These are phyloP conservation scores for Pseudoscleropodium purum DNA, from an alignment of 225 moss, liverwort and hornwort species.

Conservation along the genomic window DNA sequence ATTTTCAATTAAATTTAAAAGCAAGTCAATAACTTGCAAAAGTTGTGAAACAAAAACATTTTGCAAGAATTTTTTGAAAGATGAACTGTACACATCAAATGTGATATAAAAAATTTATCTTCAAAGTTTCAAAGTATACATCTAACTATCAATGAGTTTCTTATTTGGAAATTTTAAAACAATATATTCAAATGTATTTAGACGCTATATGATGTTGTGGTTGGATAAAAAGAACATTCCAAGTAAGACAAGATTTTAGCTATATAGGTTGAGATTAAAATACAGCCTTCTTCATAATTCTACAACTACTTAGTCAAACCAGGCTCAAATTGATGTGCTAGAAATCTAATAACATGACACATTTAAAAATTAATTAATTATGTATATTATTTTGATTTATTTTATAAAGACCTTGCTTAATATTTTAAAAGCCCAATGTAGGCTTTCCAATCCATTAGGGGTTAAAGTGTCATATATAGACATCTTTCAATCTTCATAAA, in stretches of 20 bases:
- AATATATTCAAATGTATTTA: not conserved
- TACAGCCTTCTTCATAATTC: no score
- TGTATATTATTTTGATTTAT: not conserved
- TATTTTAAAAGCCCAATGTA: not conserved
- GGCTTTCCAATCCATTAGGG: not conserved
- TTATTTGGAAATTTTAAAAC: not conserved
- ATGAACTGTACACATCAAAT: not conserved
- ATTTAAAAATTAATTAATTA: not conserved
- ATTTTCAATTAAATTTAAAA: not conserved
- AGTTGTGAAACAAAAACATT: not conserved
- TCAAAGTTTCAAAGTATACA: not conserved
- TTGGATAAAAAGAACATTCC: not conserved
- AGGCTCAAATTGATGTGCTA: not conserved
- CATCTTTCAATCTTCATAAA: not conserved
- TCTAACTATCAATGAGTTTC: not conserved
- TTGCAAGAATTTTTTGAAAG: not conserved
- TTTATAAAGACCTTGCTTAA: accelerated
- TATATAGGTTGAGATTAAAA: not conserved
- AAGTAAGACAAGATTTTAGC: not conserved
- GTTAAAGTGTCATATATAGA: not conserved
- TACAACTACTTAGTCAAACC: not conserved
- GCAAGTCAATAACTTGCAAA: not conserved
- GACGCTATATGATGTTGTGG: accelerated
- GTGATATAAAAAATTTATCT: not conserved
- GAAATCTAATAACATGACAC: not conserved